Evolutionary conservation across 78 protist genomes (phyloP), one percentile per base, ranked within the genome.

Genomic region (Dictyostelium brefeldianum): DNA sequence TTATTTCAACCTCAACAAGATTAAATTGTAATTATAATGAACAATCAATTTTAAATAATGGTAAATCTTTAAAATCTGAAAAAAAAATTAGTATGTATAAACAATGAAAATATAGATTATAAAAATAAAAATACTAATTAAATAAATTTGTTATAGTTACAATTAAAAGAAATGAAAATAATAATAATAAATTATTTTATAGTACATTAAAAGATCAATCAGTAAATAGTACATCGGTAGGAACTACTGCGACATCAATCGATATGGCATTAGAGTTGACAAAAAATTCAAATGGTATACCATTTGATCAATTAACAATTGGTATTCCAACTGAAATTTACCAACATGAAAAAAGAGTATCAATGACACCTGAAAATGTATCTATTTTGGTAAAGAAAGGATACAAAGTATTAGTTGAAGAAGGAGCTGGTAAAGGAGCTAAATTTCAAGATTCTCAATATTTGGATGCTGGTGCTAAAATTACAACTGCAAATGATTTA

Each of bases 331-430:
- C 48, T 29, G 97, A 96, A 48, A 69, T 74, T 27, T 83, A 51
- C 46, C 59, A 54, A 31, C 29, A 51, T 46, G 97, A 96, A 64
- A 70, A 90, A 36, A 50, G 95, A 43, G 97, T 96, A 36, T 80
- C 97, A 12, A 46, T 92, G 41, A 94, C 97, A 29, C 97, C 97
- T 3, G 91, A 92, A 50, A 78, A 89, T 53, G 96, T 92, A 14
- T 82, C 77, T 14, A 2, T 67, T 0, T 77, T 96, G 3, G 57
- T 91, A 48, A 94, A 96, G 46, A 78, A 79, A 41, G 97, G 97
- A 1, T 96, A 83, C 92, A 56, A 87, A 77, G 53, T 87, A 10
- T 20, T 77, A 20, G 73, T 95, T 59, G 96, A 95, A 65, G 83
- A 81, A 11, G 94, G 89, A 1, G 97, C 97, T 48, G 97, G 97